Conservation (phyloP, 257 asterid genomes). For the Oldenlandia corymbosa region DNA sequence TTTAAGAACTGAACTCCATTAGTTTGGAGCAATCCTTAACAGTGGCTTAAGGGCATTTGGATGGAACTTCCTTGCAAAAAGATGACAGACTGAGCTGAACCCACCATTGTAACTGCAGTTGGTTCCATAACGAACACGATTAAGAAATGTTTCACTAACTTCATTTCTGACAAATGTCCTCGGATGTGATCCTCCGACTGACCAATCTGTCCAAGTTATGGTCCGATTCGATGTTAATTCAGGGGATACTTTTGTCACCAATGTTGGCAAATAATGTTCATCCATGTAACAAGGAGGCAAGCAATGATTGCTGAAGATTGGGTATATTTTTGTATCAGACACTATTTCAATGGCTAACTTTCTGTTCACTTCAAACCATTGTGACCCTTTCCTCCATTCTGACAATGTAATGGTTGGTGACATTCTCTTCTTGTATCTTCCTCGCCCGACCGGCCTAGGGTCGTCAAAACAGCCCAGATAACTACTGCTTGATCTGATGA, state of each 20-base stretch:
- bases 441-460: constrained; percentile 53
- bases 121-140: constrained; percentile 40
- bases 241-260: constrained; percentile 50
- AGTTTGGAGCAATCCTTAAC: too few species aligned
- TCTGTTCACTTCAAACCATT: constrained; percentile 62
- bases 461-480: constrained; percentile 54
- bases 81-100: constrained; percentile 38
- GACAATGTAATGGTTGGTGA: constrained; percentile 36
- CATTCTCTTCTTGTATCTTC: constrained; percentile 66
- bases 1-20: too few species aligned
- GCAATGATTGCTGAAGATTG: constrained; percentile 50
- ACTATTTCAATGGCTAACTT: constrained; percentile 47
- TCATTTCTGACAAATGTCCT: constrained; percentile 35
- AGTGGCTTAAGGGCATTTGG: too few species aligned
- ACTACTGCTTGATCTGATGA: constrained; percentile 47
- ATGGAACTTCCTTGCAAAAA: constrained; percentile 92
- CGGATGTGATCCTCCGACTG: constrained; percentile 85
- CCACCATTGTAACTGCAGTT: constrained; percentile 65
- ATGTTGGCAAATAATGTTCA: constrained; percentile 74
- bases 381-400: constrained; percentile 78
- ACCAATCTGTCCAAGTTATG: constrained; percentile 84
- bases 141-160: constrained; percentile 40
- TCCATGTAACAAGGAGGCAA: constrained; percentile 86
- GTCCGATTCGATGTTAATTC: constrained; percentile 47
- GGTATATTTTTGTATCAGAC: constrained; percentile 46